Conservation (phyloP, 129 eudicot genomes). For the Erigeron canadensis region DNA sequence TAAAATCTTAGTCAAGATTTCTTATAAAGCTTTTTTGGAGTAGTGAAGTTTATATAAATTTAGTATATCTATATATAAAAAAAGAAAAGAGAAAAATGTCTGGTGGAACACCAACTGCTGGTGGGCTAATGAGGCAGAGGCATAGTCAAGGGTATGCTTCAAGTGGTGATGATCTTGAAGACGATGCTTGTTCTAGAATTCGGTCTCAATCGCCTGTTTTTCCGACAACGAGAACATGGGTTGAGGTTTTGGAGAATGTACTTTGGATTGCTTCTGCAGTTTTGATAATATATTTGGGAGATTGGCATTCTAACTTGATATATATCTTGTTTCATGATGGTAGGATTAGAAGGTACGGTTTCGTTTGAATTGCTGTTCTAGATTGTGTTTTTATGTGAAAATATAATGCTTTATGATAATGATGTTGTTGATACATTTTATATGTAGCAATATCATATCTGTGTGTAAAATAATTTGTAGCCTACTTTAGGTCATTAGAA, state of each 20-base stretch:
- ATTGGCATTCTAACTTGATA: constrained; percentile 65
- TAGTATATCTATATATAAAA: neutral
- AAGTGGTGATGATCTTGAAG: constrained; percentile 89
- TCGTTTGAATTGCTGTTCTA: neutral
- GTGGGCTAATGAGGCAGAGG: constrained; percentile 79
- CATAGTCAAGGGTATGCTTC: constrained; percentile 89
- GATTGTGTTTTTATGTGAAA: neutral
- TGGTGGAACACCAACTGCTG: constrained; percentile 83
- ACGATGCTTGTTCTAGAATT: constrained; percentile 79
- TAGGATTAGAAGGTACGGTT: constrained; percentile 69
- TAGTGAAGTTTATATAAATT: constrained; percentile 14
- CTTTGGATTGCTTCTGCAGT: constrained; percentile 85
- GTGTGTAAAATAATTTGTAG: neutral
- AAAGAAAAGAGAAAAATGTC: constrained; percentile 54
- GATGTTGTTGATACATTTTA: constrained; percentile 17
- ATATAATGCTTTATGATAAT: neutral
- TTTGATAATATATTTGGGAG: constrained; percentile 72
- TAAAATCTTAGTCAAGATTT: constrained; percentile 4
- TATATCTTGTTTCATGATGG: constrained; percentile 67
- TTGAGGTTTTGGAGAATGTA: constrained; percentile 68
- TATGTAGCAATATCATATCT: constrained; percentile 12
- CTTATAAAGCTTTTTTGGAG: constrained; percentile 20
- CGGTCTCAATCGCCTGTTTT: constrained; percentile 37
- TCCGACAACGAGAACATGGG: constrained; percentile 56
- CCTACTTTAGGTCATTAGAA: neutral